Base-by-base conservation (phyloP, 495 filamentous ascomycete genomes). In the Halenospora varia region DNA sequence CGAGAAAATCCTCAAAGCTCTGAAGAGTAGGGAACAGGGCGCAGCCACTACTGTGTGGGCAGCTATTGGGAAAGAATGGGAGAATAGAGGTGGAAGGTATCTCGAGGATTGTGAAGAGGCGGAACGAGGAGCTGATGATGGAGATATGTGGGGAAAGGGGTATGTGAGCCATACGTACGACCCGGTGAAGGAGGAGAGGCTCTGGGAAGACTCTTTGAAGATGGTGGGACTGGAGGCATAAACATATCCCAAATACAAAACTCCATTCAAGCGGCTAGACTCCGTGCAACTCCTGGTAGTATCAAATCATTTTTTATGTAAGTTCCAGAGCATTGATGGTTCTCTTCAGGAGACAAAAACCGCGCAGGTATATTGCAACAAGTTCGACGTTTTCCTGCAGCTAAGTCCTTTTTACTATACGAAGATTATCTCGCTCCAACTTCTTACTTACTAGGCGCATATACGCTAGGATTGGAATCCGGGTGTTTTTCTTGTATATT, bases 31-130 rank as follows among this genome's bases (percentile, higher is more conserved):
- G 40, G 62, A 66, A 51, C 66, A 72, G 40, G 71, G 63, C 0
- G 56, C 69, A n/a, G 71, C 78, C 2, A 81, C 78, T n/a, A 76
- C 70, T 44, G 69, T 71, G 60, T 72, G 63, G 51, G 81, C 65
- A 23, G 71, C 67, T 56, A 68, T 70, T 53, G 69, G 57, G 4
- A 72, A 57, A 51, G 66, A 71, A 23, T 53, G 20, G 24, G 41
- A 73, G 22, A 64, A 44, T 41, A 59, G 69, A 25, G 75, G 76
- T 53, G 77, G 79, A 0, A 68, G 71, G 39, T 75, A 79, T 62
- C 62, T 77, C 44, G 70, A 68, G 3, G n/a, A 53, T 53, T n/a
- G 15, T 52, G 51, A 1, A 11, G 26, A 53, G 51, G 26, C 25
- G 35, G 20, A 3, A 4, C 11, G 15, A 18, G 72, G 73, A 11